Evolutionary conservation across 345 rosid genomes (phyloP).

Genomic region (Eucalyptus sp.): DNA sequence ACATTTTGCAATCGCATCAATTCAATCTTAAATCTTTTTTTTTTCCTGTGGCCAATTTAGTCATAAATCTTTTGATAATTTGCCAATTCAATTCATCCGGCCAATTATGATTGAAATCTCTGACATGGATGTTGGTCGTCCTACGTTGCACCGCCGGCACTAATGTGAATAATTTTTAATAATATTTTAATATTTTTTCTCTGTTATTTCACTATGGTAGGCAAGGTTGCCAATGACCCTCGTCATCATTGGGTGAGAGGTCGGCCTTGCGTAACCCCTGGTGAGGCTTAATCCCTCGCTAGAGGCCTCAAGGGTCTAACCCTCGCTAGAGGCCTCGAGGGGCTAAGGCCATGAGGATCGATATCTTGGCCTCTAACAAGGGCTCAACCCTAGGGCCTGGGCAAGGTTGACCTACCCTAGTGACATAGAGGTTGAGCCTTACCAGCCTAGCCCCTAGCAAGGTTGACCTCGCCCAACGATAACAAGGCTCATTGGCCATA

Average conservation of each 20-base stretch:
- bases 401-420: too few relatives aligned
- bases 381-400: background rate
- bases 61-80: too few relatives aligned
- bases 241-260: too few relatives aligned
- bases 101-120: accelerated
- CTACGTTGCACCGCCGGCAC: accelerated
- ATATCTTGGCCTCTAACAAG: accelerated
- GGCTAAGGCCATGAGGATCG: background rate
- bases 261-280: too few relatives aligned
- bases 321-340: background rate
- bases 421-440: too few relatives aligned
- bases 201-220: accelerated
- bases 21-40: too few relatives aligned
- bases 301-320: too few relatives aligned
- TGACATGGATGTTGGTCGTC: accelerated
- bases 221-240: background rate
- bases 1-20: background rate
- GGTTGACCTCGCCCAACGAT: accelerated
- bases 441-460: too few relatives aligned
- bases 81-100: accelerated
- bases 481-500: background rate
- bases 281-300: background rate
- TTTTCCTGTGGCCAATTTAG: too few relatives aligned
- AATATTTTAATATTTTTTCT: too few relatives aligned
- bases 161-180: too few relatives aligned